These are phyloP conservation scores for Euphorbia pulcherrima DNA, from an alignment of 345 rosid species.

Conservation along the genomic window DNA sequence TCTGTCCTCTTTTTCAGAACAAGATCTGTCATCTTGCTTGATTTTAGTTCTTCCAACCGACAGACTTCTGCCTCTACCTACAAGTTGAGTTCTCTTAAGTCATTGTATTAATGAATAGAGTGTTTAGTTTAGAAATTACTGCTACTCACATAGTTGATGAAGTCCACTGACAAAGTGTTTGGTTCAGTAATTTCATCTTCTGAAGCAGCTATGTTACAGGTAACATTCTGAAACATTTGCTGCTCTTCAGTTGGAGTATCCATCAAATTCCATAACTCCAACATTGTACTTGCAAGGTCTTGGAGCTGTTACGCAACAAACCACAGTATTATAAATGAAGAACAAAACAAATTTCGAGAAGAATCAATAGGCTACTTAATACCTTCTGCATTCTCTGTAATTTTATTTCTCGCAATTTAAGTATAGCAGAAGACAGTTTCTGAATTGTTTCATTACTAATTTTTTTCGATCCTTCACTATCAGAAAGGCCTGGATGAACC, in stretches of 20 bases:
- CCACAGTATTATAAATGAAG: slow-evolving; percentile 9
- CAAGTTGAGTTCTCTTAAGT: slow-evolving; percentile 9
- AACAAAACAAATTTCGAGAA: not conserved
- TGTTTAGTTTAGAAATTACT: not conserved
- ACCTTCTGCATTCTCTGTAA: slow-evolving; percentile 60
- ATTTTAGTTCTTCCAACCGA: slow-evolving; percentile 75
- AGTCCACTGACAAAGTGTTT: slow-evolving; percentile 70
- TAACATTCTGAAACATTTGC: slow-evolving; percentile 77
- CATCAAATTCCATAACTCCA: slow-evolving; percentile 97
- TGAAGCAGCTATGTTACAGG: slow-evolving; percentile 90
- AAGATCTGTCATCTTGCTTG: slow-evolving; percentile 97
- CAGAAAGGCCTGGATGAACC: slow-evolving; percentile 46
- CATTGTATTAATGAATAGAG: not conserved
- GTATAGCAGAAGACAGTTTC: slow-evolving; percentile 42
- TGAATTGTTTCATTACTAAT: slow-evolving; percentile 46
- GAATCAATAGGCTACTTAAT: slow-evolving; percentile 10
- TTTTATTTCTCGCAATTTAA: slow-evolving; percentile 45
- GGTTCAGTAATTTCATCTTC: slow-evolving; percentile 90
- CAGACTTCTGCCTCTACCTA: slow-evolving; percentile 91
- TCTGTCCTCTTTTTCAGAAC: slow-evolving; percentile 85
- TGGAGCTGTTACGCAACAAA: slow-evolving; percentile 60
- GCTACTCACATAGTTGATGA: slow-evolving; percentile 67
- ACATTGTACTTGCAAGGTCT: slow-evolving; percentile 88
- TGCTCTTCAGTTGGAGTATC: slow-evolving; percentile 97
- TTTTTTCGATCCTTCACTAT: slow-evolving; percentile 35